Evolutionary conservation across 2,329 filamentous ascomycete species (phyloP), one percentile per base, ranked within the genome.

Genomic region (Mariannaea sp.): DNA sequence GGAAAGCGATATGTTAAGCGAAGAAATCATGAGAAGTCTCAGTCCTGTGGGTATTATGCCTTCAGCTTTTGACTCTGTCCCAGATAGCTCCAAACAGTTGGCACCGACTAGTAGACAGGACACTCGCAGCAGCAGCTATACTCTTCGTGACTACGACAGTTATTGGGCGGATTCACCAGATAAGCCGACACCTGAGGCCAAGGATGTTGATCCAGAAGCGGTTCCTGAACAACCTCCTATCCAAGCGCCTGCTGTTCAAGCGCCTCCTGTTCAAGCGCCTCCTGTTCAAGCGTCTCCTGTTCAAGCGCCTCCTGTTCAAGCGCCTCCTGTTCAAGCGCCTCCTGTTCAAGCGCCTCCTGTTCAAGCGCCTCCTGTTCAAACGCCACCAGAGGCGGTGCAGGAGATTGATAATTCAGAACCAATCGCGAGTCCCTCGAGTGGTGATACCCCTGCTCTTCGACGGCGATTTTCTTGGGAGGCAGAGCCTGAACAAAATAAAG

Each of bases 11-110:
- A 78, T 82, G 50, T 69, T 92, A 40, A 80, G 85, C 22, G 86
- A 90, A 54, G 89, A 92, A 62, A 92, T 92, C 49, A 84, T 90
- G 47, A 84, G 82, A 53, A 88, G 84, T 35, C 75, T 92, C 2
- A 85, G 79, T 49, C 80, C 85, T 0, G 67, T 75, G 10, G 72
- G 71, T 12, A 53, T 55, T 13, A 57, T 39, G 24, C 36, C 64
- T 30, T 24, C 22, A 8, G 35, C 54, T 5, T 49, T 64, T 1
- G 29, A 49, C 19, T 50, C 58, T 22, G 49, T 53, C 14, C 56
- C 51, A 12, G 58, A 61, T 7, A 58, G 56, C 16, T 39, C 55
- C 6, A 54, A 59, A 19, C 53, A 53, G 10, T 55, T 67, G 7
- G 44, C 61, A n/a, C 50, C 62, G 5, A 58, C 55, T 4, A 56